phyloP scores from a whole-genome alignment of 1,139 yeast genomes.

The Petasospora fabianii region DNA sequence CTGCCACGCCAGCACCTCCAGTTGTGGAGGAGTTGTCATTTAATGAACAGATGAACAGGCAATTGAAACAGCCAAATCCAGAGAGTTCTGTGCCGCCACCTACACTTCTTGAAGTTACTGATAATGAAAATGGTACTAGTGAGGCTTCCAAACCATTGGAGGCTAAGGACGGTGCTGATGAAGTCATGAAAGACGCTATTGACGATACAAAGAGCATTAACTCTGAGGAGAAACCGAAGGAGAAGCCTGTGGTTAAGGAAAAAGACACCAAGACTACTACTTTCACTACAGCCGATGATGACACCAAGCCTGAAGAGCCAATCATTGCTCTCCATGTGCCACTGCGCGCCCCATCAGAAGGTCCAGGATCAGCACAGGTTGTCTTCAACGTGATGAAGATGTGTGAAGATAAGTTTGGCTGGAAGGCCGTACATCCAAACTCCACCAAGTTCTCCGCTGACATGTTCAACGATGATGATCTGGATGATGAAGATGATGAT shows the following conservation, averaged over 20 bases:
- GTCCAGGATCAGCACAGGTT: slow-evolving; percentile 67
- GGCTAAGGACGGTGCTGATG: slow-evolving; percentile 28
- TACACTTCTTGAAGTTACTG: slow-evolving; percentile 26
- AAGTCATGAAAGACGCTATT: no score
- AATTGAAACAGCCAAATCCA: slow-evolving; percentile 21
- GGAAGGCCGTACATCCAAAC: slow-evolving; percentile 68
- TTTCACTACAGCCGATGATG: no score
- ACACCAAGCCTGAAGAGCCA: slow-evolving; percentile 38
- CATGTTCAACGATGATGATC: slow-evolving; percentile 57
- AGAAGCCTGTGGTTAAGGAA: slow-evolving; percentile 14
- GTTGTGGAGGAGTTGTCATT: slow-evolving; percentile 10
- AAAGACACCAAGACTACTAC: no score
- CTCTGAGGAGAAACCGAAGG: slow-evolving; percentile 17
- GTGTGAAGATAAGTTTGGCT: slow-evolving; percentile 86
- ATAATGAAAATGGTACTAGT: slow-evolving; percentile 29
- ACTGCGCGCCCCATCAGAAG: slow-evolving; percentile 39
- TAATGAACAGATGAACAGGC: slow-evolving; percentile 22
- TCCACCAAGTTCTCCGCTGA: slow-evolving; percentile 51
- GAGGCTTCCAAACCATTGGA: no score
- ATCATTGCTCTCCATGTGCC: slow-evolving; percentile 62
- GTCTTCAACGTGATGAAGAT: slow-evolving; percentile 73
- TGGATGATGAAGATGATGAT: slow-evolving; percentile 56
- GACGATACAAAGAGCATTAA: no score
- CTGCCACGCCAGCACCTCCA: slow-evolving; percentile 1
- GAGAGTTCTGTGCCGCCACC: slow-evolving; percentile 24